Percentiles rank a stretch among this genome's conserved stretches.
These are phyloP conservation scores for Perkinsus olseni DNA, from an alignment of 169 alveolate genomes.

Conservation along the genomic window DNA sequence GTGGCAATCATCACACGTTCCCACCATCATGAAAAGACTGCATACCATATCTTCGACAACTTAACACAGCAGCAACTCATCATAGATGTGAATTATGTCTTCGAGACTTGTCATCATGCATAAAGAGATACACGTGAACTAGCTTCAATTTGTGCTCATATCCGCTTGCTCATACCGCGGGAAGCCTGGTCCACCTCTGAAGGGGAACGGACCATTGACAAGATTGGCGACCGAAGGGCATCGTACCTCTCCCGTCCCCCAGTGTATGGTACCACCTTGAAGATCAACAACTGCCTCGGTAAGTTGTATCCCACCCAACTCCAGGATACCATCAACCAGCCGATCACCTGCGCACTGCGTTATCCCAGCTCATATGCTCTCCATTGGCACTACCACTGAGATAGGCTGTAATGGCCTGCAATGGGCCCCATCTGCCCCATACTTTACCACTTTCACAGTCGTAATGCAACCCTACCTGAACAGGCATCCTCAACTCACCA, in stretches of 20 bases:
- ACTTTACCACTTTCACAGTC: neutral
- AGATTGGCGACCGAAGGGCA: neutral
- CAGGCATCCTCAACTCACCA: neutral
- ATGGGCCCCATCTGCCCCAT: neutral
- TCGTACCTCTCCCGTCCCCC: neutral
- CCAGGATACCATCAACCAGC: neutral
- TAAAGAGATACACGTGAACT: too few species aligned
- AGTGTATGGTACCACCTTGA: neutral
- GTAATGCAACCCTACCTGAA: neutral
- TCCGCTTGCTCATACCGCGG: too few species aligned
- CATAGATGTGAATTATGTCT: too few species aligned
- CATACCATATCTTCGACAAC: too few species aligned
- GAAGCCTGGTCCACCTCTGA: too few species aligned
- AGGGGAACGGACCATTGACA: too few species aligned
- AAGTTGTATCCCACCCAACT: neutral
- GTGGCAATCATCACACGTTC: too few species aligned
- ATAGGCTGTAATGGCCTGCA: neutral
- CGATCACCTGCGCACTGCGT: neutral
- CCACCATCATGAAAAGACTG: too few species aligned
- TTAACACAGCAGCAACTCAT: too few species aligned
- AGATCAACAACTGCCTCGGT: neutral
- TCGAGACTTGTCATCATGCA: too few species aligned
- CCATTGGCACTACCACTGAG: neutral
- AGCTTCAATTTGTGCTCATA: too few species aligned
- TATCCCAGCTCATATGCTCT: neutral